Percentiles rank a stretch among this genome's conserved stretches.
phyloP scores from a whole-genome alignment of 306 rosid species.

The Cucurbita ficifolia region DNA sequence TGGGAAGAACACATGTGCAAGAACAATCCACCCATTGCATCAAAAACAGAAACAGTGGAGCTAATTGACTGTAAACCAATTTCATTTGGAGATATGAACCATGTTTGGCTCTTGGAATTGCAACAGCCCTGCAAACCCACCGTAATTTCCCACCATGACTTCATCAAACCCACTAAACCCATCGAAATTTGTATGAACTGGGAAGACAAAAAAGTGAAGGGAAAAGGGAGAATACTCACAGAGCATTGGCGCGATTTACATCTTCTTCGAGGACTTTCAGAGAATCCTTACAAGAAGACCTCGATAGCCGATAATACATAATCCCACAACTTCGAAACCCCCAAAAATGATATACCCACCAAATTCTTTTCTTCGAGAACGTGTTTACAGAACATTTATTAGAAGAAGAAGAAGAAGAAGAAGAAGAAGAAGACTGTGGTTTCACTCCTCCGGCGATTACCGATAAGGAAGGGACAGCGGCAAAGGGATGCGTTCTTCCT shows the following conservation, averaged over 20 bases:
- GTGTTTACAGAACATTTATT: neutral
- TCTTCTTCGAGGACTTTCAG: constrained; percentile 64
- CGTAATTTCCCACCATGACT: neutral
- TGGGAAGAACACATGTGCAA: constrained; percentile 40
- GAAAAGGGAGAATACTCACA: constrained; percentile 32
- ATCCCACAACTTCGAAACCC: constrained; percentile 1
- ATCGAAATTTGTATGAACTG: neutral
- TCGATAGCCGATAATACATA: constrained; percentile 44
- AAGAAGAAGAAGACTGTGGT: neutral
- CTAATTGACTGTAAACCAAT: constrained; percentile 48
- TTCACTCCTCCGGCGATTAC: neutral
- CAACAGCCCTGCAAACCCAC: constrained; percentile 53
- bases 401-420: neutral
- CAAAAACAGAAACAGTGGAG: constrained; percentile 40
- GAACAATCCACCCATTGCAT: constrained; percentile 60
- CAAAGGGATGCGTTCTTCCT: neutral
- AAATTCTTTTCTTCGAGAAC: neutral
- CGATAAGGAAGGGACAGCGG: neutral
- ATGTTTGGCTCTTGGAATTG: constrained; percentile 47
- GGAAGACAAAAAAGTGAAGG: neutral
- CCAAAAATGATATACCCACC: neutral
- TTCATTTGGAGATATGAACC: constrained; percentile 50
- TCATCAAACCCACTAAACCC: neutral
- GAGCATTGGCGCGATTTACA: constrained; percentile 59
- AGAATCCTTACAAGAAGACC: constrained; percentile 44